A percentile compares a stretch with the other conserved stretches of the same genome.
These are phyloP conservation scores for Tolypocladium capitatum DNA, from an alignment of 2,329 filamentous ascomycete species.

Conservation along the genomic window DNA sequence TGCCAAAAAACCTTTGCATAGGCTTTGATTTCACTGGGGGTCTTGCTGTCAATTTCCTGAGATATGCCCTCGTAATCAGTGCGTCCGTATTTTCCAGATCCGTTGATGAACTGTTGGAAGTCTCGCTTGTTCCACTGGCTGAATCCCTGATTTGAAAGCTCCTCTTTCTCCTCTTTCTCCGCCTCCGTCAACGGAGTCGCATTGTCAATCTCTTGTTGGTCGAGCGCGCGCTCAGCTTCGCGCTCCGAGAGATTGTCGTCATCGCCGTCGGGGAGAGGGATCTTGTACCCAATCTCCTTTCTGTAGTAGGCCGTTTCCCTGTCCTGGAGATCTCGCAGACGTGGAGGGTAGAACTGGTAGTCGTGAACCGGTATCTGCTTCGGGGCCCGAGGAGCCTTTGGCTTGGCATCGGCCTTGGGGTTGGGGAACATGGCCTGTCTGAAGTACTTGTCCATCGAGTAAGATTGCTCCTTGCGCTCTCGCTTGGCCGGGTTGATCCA, in stretches of 20 bases:
- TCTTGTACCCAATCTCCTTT: slow-evolving; percentile 93
- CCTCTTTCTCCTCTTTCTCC: slow-evolving; percentile 76
- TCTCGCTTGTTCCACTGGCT: slow-evolving; percentile 92
- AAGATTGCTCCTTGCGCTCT: slow-evolving; percentile 94
- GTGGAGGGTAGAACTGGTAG: slow-evolving; percentile 89
- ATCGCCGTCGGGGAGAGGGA: slow-evolving; percentile 73
- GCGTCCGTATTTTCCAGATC: slow-evolving; percentile 83
- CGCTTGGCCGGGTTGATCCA: slow-evolving; percentile 99
- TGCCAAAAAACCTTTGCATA: slow-evolving; percentile 97
- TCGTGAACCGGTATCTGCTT: slow-evolving; percentile 89
- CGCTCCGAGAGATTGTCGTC: slow-evolving; percentile 79
- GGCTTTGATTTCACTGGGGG: slow-evolving; percentile 66
- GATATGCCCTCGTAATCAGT: slow-evolving; percentile 76
- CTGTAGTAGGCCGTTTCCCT: slow-evolving; percentile 92
- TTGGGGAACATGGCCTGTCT: slow-evolving; percentile 68
- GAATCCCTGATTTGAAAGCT: slow-evolving; percentile 73
- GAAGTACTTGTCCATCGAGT: slow-evolving; percentile 99
- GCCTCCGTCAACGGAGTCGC: slow-evolving; percentile 79
- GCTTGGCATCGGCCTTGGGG: slow-evolving; percentile 80
- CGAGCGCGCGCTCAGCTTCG: slow-evolving; percentile 72
- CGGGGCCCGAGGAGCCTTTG: slow-evolving; percentile 87
- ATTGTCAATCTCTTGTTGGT: slow-evolving; percentile 88
- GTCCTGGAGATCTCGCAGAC: slow-evolving; percentile 80
- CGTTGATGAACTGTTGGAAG: slow-evolving; percentile 96
- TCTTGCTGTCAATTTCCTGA: slow-evolving; percentile 84